A percentile compares a stretch with the other conserved stretches of the same genome.
Evolutionary conservation across 1,139 yeast genomes (phyloP).

Genomic region (Arxiozyma bovina): DNA sequence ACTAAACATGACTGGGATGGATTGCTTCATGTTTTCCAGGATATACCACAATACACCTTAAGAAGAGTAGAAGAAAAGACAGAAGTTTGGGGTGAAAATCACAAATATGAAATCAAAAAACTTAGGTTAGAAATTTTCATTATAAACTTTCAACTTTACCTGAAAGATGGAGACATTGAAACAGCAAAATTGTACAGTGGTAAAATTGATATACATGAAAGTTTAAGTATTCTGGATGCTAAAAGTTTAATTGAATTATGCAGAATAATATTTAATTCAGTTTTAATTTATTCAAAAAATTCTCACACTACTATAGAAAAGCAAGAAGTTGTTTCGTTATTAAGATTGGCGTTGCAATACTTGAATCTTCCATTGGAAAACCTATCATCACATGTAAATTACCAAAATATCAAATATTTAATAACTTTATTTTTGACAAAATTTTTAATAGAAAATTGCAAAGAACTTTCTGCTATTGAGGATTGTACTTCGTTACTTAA

Average conservation of each 20-base stretch:
- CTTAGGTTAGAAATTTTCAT: slow-evolving; percentile 17
- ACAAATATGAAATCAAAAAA: slow-evolving; percentile 9
- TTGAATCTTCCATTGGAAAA: slow-evolving; percentile 12
- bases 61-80: slow-evolving; percentile 6
- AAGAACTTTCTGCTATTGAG: neutral
- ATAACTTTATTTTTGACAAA: slow-evolving; percentile 11
- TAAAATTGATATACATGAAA: slow-evolving; percentile 12
- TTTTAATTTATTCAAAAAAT: slow-evolving; percentile 6
- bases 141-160: slow-evolving; percentile 13
- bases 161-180: slow-evolving; percentile 17
- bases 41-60: slow-evolving; percentile 11
- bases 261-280: slow-evolving; percentile 19
- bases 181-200: slow-evolving; percentile 16
- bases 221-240: slow-evolving; percentile 7
- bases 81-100: neutral
- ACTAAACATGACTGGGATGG: slow-evolving; percentile 3
- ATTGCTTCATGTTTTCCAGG: slow-evolving; percentile 7
- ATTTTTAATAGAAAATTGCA: slow-evolving; percentile 9
- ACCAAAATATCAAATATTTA: slow-evolving; percentile 13
- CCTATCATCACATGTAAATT: slow-evolving; percentile 15
- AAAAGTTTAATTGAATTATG: slow-evolving; percentile 17
- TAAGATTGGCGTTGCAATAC: slow-evolving; percentile 1
- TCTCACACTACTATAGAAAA: neutral
- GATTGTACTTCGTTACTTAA: slow-evolving; percentile 10
- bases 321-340: neutral